Base-by-base conservation (phyloP, 2,329 filamentous ascomycete species). In the Coniella lustricola region DNA sequence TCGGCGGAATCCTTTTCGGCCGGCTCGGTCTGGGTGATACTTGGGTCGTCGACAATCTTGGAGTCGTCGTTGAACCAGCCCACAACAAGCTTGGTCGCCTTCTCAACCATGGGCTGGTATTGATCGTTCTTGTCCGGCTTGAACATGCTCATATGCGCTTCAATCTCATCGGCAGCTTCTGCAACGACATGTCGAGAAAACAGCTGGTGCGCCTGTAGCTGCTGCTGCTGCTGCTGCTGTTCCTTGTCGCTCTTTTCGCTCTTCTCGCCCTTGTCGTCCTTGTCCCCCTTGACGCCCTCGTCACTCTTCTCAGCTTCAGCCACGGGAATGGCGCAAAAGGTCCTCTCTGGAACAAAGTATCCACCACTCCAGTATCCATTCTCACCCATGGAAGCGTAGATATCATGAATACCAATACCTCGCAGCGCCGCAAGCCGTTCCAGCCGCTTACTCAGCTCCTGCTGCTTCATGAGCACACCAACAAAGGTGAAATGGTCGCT, bases 401-500 rank as follows among this genome's bases (percentile, higher is more conserved):
- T 79, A 59, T 91, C 85, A 16, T 79, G 76, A 56, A 89, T 81
- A 0, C 84, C 84, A 1, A 94, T 71, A 0, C 77, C 79, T 38
- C 78, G 75, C 1, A 85, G 71, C 2, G 72, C 64, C 0, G 77
- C 76, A 44, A 90, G 69, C 46, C 78, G 72, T 50, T 79, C 76
- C 3, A 94, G 69, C 14, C 90, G 76, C 37, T 77, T 74, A 48
- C 76, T 79, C 52, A 95, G 68, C 58, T 93, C 86, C 31, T 84
- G 81, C 14, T 81, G 80, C 46, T 85, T 83, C 55, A 89, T 76
- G 2, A 95, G 73, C 39, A 86, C 84, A 0, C 88, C 87, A 1
- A 95, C 85, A 59, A 95, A 95, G 32, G 88, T 87, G 44, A 95
- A 79, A 64, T 95, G 90, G 14, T 85, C 86, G 0, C 84, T 82